phyloP scores from a whole-genome alignment of 805 yeast species.

The Cephaloascus fragrans region DNA sequence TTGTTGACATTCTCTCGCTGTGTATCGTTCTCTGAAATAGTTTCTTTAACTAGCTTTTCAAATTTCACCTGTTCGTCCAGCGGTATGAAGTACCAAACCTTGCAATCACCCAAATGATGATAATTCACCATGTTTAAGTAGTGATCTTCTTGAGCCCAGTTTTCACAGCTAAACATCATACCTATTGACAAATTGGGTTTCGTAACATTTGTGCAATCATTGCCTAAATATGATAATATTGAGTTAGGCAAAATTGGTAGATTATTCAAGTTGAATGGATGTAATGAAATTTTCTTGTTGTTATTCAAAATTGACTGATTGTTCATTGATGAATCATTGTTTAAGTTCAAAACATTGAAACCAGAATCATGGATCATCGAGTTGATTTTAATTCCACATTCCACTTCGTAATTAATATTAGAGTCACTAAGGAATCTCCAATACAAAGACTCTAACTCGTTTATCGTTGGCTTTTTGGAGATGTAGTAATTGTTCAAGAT shows the following conservation, averaged over 20 bases:
- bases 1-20: constrained; percentile 5
- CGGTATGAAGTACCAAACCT: constrained; percentile 55
- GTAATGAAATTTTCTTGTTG: constrained; percentile 1
- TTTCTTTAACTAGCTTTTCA: constrained; percentile 27
- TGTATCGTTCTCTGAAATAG: constrained; percentile 4
- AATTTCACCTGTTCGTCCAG: constrained; percentile 43
- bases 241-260: constrained; percentile 41
- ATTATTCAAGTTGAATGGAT: constrained; percentile 53
- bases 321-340: constrained; percentile 11
- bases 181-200: constrained; percentile 39
- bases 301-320: neutral
- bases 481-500: neutral
- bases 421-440: constrained; percentile 27
- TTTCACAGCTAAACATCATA: constrained; percentile 41
- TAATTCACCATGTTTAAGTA: constrained; percentile 44
- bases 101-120: constrained; percentile 44
- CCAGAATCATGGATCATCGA: constrained; percentile 31
- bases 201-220: constrained; percentile 32
- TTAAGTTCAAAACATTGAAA: constrained; percentile 12
- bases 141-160: constrained; percentile 57
- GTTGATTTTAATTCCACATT: constrained; percentile 19
- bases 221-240: constrained; percentile 31
- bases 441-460: constrained; percentile 28
- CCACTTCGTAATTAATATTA: constrained; percentile 19
- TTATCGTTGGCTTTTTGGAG: constrained; percentile 2